Percentiles rank a stretch among this genome's conserved stretches.
Conservation (phyloP, 257 asterid genomes). For the Nicotiana otophora region DNA sequence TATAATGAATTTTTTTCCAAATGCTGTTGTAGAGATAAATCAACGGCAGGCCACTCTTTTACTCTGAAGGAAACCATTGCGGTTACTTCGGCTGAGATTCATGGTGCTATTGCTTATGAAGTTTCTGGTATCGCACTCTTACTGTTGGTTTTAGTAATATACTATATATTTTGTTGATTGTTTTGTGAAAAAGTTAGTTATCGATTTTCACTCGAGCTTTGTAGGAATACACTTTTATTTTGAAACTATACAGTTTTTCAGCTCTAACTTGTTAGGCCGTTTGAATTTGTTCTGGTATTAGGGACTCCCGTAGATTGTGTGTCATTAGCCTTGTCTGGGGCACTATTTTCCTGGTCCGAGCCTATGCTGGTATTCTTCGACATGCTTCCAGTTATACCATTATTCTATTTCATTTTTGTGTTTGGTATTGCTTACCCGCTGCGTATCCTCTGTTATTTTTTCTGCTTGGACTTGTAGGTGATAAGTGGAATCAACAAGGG, state of each 20-base stretch:
- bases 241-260: neutral
- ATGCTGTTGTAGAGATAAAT: slow-evolving; percentile 62
- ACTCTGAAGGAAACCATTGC: slow-evolving; percentile 70
- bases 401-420: slow-evolving; percentile 6
- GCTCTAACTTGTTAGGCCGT: neutral
- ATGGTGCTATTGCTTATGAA: slow-evolving; percentile 86
- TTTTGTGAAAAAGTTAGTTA: neutral
- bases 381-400: slow-evolving; percentile 8
- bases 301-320: slow-evolving; percentile 99
- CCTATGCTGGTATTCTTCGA: slow-evolving; percentile 66
- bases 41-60: slow-evolving; percentile 75
- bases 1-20: neutral
- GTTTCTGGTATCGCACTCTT: slow-evolving; percentile 55
- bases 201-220: neutral
- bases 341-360: slow-evolving; percentile 90
- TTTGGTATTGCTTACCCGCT: slow-evolving; percentile 3
- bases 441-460: neutral
- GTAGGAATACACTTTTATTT: neutral
- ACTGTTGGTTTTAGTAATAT: neutral
- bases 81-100: slow-evolving; percentile 57
- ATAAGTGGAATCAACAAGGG: slow-evolving; percentile 92
- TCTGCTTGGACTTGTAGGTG: slow-evolving; percentile 38
- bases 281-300: slow-evolving; percentile 21
- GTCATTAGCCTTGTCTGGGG: slow-evolving; percentile 87
- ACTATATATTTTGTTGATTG: neutral